Evolutionary conservation across 257 asterid genomes (phyloP).

Genomic region (Solanum raphanifolium): DNA sequence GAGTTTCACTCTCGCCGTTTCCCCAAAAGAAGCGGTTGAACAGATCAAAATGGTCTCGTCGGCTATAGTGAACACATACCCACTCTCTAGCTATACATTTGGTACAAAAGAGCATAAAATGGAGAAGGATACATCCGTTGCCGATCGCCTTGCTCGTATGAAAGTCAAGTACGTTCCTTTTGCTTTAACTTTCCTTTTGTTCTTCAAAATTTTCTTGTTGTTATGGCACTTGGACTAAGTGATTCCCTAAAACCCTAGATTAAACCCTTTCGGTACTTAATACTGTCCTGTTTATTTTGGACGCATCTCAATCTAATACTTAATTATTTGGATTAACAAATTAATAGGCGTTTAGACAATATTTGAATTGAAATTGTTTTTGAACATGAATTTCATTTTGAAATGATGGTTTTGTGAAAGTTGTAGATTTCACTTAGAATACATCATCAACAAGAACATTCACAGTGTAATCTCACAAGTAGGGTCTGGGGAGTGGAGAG

Average conservation of each 20-base stretch:
- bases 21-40: background rate
- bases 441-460: background rate
- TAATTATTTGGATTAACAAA: too few species aligned
- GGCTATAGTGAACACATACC: constrained; percentile 58
- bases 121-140: constrained; percentile 83
- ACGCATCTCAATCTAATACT: too few species aligned
- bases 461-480: background rate
- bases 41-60: constrained; percentile 38
- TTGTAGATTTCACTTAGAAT: background rate
- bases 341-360: background rate
- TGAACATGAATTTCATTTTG: background rate
- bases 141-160: constrained; percentile 92
- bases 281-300: background rate
- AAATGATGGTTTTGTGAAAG: background rate
- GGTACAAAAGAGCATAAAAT: constrained; percentile 82
- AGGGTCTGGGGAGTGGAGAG: rapidly evolving
- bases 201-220: background rate
- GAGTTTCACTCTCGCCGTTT: background rate
- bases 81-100: constrained; percentile 72
- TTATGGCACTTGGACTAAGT: background rate
- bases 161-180: constrained; percentile 55
- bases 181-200: background rate
- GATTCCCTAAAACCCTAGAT: constrained; percentile 24
- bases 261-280: background rate
- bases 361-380: background rate